Conservation (phyloP, 1,284 basidiomycete genomes). For the Ganoderma multipileum region DNA sequence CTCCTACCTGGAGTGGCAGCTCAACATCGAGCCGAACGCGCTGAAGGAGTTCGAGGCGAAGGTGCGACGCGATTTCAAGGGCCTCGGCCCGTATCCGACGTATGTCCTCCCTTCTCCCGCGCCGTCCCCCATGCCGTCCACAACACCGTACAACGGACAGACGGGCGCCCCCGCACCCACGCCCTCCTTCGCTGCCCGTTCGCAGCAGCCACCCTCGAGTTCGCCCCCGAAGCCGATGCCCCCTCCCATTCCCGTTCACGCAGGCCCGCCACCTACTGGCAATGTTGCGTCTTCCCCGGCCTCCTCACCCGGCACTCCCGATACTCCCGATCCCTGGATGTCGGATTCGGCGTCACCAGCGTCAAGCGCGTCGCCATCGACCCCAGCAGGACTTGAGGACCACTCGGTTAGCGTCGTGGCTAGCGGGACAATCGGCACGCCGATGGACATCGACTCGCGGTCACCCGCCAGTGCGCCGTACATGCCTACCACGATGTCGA, state of each 20-base stretch:
- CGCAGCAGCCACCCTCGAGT: constrained; percentile 11
- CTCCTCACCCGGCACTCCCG: constrained; percentile 52
- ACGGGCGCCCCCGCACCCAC: constrained; percentile 46
- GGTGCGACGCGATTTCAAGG: constrained; percentile 68
- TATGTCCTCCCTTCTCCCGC: constrained; percentile 61
- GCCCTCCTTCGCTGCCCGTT: constrained; percentile 28
- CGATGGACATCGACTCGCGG: constrained; percentile 39
- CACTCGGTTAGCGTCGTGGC: constrained; percentile 52
- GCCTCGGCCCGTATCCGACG: constrained; percentile 59
- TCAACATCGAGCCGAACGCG: constrained; percentile 76
- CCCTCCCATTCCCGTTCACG: constrained; percentile 26
- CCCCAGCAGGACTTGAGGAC: constrained; percentile 56
- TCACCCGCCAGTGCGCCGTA: constrained; percentile 28
- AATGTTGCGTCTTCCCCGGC: constrained; percentile 40
- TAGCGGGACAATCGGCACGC: constrained; percentile 34
- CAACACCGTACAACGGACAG: constrained; percentile 42
- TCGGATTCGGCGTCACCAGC: constrained; percentile 58
- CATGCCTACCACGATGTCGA: constrained; percentile 31
- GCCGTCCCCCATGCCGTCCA: constrained; percentile 58
- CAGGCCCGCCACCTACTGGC: constrained; percentile 19
- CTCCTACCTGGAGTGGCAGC: constrained; percentile 90
- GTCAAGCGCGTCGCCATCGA: constrained; percentile 59
- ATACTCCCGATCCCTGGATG: constrained; percentile 55
- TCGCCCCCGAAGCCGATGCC: constrained; percentile 30
- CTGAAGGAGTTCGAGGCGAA: constrained; percentile 68